Base-by-base conservation (phyloP, 2,329 filamentous ascomycete species). In the Truncatella angustata region DNA sequence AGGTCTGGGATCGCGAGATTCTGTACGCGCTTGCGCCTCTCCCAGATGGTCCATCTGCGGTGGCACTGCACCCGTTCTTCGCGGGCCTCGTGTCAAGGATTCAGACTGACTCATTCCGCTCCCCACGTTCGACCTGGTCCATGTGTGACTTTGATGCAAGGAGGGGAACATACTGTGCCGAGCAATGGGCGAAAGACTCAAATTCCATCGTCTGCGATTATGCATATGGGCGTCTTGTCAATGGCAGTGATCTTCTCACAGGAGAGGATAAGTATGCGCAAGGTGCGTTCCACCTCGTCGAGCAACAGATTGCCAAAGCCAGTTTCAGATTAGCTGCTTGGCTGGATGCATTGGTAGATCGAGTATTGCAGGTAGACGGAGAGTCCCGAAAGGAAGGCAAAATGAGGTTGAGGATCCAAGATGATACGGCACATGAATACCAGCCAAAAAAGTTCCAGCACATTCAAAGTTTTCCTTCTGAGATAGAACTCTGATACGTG, bases 141-240 rank as follows among this genome's bases (percentile, higher is more conserved):
- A 14, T 26, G 12, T 44, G 40, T 24, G 40, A 43, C 40, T 14
- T 43, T 14, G 40, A 43, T 23, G 40, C 40, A 5, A 20, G 40
- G 21, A 11, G 40, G 14, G 21, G 21, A n/a, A 43, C 40, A 12
- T 43, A 24, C 14, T 43, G 40, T 23, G 20, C 40, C 40, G 40
- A 43, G 40, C 40, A 43, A 23, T 43, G 40, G 40, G 40, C 40
- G 20, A 21, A 24, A 14, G 40, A 43, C 40, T 43, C 40, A 3
- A 43, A 43, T n/a, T 4, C 4, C n/a, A 44, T 44, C 14, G 40
- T 44, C 23, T 44, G 40, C 40, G 40, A 44, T 23, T 44, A 44
- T 23, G 40, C 40, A 21, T 44, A 44, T 14, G 40, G 40, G 7
- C 21, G 40, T 10, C 16, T 10, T 12, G 21, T 26, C 40, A 24